Evolutionary conservation across 495 filamentous ascomycete genomes (phyloP).

Genomic region (Wilcoxina mikolae): DNA sequence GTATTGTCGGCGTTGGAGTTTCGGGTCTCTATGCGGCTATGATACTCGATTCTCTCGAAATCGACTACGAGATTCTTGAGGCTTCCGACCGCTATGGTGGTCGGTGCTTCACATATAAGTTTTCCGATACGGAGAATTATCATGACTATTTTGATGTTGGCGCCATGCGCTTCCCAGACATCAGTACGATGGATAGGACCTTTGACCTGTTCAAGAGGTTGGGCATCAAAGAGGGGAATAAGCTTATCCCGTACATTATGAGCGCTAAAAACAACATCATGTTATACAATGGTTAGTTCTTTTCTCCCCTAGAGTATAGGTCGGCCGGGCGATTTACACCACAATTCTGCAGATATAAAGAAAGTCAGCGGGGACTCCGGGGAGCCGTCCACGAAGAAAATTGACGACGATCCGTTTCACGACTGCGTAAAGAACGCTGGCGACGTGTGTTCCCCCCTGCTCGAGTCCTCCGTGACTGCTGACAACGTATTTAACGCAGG

Average conservation of each 20-base stretch:
- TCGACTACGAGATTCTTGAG: slow-evolving; percentile 30
- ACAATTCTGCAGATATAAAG: too few relatives aligned
- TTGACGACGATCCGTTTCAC: too few relatives aligned
- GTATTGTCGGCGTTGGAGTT: slow-evolving; percentile 32
- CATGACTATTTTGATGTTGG: slow-evolving; percentile 36
- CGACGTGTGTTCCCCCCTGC: too few relatives aligned
- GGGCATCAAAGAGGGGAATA: background rate
- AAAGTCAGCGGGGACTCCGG: too few relatives aligned
- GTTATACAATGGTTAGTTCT: slow-evolving; percentile 28
- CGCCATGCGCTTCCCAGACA: slow-evolving; percentile 33
- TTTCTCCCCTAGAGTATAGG: too few relatives aligned
- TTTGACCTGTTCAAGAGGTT: slow-evolving; percentile 16
- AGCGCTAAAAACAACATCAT: slow-evolving; percentile 1
- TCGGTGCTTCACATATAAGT: slow-evolving; percentile 25
- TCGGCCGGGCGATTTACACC: too few relatives aligned
- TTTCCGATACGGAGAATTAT: slow-evolving; percentile 18
- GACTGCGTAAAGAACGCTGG: too few relatives aligned
- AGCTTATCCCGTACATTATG: slow-evolving; percentile 22
- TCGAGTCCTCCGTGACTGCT: too few relatives aligned
- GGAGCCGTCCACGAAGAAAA: too few relatives aligned
- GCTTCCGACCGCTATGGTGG: slow-evolving; percentile 27
- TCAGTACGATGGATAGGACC: slow-evolving; percentile 18
- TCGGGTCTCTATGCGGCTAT: slow-evolving; percentile 32
- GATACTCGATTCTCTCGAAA: slow-evolving; percentile 26
- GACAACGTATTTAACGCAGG: too few relatives aligned